A percentile compares a stretch with the other conserved stretches of the same genome.
Evolutionary conservation across 2,329 filamentous ascomycete genomes (phyloP).

Genomic region (Ophiocordyceps camponoti-saundersi): DNA sequence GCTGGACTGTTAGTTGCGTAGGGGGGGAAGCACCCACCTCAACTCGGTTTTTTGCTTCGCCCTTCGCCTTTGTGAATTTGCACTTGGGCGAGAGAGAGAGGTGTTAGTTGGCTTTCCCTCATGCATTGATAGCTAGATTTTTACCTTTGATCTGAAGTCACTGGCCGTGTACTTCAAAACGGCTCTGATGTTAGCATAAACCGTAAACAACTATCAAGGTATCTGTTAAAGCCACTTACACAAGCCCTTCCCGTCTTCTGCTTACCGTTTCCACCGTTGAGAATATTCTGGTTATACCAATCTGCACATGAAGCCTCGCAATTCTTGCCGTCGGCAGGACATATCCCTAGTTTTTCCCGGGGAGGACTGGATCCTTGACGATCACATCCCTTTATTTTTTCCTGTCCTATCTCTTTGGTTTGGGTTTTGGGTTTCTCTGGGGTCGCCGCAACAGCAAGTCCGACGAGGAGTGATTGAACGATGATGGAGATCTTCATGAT

Average conservation of each 20-base stretch:
- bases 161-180: neutral
- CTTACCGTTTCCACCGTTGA: neutral
- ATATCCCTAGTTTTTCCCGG: neutral
- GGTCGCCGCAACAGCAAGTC: too few species aligned
- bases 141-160: neutral
- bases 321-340: neutral
- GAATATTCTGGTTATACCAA: neutral
- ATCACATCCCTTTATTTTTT: neutral
- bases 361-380: neutral
- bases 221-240: neutral
- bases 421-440: too few species aligned
- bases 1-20: too few species aligned
- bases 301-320: neutral
- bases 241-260: neutral
- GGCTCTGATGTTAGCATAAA: neutral
- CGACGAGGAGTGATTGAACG: too few species aligned
- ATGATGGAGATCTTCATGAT: too few species aligned
- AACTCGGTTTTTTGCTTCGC: too few species aligned
- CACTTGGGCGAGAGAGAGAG: too few species aligned
- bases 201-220: neutral
- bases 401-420: too few species aligned
- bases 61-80: too few species aligned
- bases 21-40: too few species aligned
- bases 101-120: too few species aligned
- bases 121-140: too few species aligned